These are phyloP conservation scores for Priceomyces medius DNA, from an alignment of 805 yeast genomes.

Conservation along the genomic window DNA sequence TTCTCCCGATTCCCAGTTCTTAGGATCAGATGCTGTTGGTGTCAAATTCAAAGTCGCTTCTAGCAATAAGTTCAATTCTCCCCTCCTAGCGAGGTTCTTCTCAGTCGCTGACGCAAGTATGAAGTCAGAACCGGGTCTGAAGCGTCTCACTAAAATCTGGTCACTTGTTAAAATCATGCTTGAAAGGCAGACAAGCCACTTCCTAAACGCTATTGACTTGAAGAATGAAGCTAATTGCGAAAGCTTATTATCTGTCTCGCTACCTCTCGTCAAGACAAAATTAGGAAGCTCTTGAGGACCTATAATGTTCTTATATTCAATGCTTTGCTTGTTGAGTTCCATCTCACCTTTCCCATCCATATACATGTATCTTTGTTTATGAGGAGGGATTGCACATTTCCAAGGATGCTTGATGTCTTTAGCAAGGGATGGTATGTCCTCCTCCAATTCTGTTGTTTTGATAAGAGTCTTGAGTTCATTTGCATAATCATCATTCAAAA, in stretches of 20 bases:
- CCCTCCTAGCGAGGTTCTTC: slow-evolving; percentile 33
- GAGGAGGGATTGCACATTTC: slow-evolving; percentile 92
- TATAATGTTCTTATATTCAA: slow-evolving; percentile 27
- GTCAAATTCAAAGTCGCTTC: slow-evolving; percentile 85
- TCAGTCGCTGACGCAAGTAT: slow-evolving; percentile 77
- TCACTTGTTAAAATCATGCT: slow-evolving; percentile 61
- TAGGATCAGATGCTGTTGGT: slow-evolving; percentile 53
- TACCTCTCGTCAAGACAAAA: slow-evolving; percentile 36
- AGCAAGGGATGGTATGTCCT: slow-evolving; percentile 55
- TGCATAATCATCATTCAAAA: slow-evolving; percentile 60
- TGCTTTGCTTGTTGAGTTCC: slow-evolving; percentile 32
- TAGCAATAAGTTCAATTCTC: slow-evolving; percentile 45
- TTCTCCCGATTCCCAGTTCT: slow-evolving; percentile 87
- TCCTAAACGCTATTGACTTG: slow-evolving; percentile 59
- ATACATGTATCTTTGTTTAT: slow-evolving; percentile 83
- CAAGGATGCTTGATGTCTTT: slow-evolving; percentile 68
- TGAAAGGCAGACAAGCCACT: slow-evolving; percentile 68
- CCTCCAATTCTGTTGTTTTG: slow-evolving; percentile 60
- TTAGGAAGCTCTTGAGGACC: slow-evolving; percentile 58
- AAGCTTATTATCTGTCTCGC: slow-evolving; percentile 39
- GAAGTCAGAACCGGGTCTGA: slow-evolving; percentile 94
- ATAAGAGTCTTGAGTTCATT: slow-evolving; percentile 44
- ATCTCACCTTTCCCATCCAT: slow-evolving; percentile 59
- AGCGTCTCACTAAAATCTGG: slow-evolving; percentile 74
- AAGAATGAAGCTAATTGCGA: slow-evolving; percentile 58